Conservation (phyloP, 805 yeast genomes). For the Metschnikowia sp. region DNA sequence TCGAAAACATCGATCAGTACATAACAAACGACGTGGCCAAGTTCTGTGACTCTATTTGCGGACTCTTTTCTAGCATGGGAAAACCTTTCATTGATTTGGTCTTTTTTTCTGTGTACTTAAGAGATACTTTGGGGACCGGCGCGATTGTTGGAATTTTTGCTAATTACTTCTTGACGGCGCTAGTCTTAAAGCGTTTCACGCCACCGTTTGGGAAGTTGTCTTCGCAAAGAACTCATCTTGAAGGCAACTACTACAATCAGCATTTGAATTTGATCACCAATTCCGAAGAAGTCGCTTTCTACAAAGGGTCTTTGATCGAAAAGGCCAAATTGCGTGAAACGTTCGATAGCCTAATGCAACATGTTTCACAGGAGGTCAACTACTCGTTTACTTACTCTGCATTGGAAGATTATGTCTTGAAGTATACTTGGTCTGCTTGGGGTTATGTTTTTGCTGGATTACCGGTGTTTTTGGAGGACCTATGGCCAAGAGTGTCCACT, state of each 20-base stretch:
- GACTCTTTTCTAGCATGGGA: slow-evolving; percentile 83
- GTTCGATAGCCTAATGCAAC: slow-evolving; percentile 53
- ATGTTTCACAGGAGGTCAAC: slow-evolving; percentile 52
- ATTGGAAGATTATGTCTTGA: slow-evolving; percentile 80
- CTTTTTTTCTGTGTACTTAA: slow-evolving; percentile 76
- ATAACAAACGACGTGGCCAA: slow-evolving; percentile 80
- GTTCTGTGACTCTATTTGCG: slow-evolving; percentile 77
- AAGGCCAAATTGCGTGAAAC: slow-evolving; percentile 59
- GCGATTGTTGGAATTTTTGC: slow-evolving; percentile 79
- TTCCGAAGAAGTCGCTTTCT: slow-evolving; percentile 91
- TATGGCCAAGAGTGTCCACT: slow-evolving; percentile 28
- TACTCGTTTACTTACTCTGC: slow-evolving; percentile 65
- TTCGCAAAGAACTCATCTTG: slow-evolving; percentile 69
- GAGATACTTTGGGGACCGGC: slow-evolving; percentile 83
- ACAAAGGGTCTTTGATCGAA: slow-evolving; percentile 83
- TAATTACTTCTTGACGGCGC: slow-evolving; percentile 79
- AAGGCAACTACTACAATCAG: slow-evolving; percentile 85
- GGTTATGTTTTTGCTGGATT: slow-evolving; percentile 90
- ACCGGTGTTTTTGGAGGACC: slow-evolving; percentile 70
- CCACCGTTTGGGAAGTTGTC: slow-evolving; percentile 84
- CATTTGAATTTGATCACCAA: slow-evolving; percentile 83
- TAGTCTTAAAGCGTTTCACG: slow-evolving; percentile 63
- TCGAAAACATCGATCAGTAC: slow-evolving; percentile 78
- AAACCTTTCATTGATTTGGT: slow-evolving; percentile 86
- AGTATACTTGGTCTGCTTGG: slow-evolving; percentile 91